These are phyloP conservation scores for Kalmusia sp. DNA, from an alignment of 2,329 filamentous ascomycete species.

Conservation along the genomic window DNA sequence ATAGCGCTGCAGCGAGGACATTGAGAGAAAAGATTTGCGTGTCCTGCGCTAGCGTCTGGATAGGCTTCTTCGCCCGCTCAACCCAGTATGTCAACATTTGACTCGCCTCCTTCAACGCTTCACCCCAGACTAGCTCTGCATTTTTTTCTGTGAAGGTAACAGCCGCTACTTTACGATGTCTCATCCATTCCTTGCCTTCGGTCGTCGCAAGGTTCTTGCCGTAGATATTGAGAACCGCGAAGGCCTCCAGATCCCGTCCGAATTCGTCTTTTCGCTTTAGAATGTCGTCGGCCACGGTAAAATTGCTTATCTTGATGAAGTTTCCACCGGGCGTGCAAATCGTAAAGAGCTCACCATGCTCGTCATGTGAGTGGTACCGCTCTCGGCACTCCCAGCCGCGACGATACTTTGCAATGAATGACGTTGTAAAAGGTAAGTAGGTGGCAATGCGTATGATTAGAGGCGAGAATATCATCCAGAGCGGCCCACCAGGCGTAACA, in stretches of 20 bases:
- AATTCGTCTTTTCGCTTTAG: constrained; percentile 19
- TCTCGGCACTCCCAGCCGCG: constrained; percentile 17
- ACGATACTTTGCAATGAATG: constrained; percentile 10
- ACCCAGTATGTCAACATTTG: constrained; percentile 22
- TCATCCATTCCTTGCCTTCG: constrained; percentile 21
- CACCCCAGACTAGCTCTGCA: constrained; percentile 22
- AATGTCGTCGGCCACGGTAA: constrained; percentile 12
- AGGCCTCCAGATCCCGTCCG: constrained; percentile 13
- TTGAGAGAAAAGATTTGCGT: not conserved
- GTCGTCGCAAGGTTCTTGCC: constrained; percentile 18
- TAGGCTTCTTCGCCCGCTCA: constrained; percentile 3
- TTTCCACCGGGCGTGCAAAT: constrained; percentile 16
- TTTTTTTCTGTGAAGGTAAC: constrained; percentile 25
- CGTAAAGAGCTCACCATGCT: constrained; percentile 16
- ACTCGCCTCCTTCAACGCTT: constrained; percentile 16
- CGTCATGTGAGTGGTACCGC: constrained; percentile 9
- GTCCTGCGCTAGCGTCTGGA: constrained; percentile 13
- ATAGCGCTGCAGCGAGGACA: constrained; percentile 1
- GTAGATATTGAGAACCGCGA: constrained; percentile 19
- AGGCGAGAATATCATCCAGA: constrained; percentile 15
- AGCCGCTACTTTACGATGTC: constrained; percentile 22
- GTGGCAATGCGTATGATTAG: constrained; percentile 3
- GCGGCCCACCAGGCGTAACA: constrained; percentile 2
- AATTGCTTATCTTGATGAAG: constrained; percentile 16
- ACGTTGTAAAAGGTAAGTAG: constrained; percentile 12